Conservation (phyloP, 768 basidiomycete genomes). For the Suillus discolor region DNA sequence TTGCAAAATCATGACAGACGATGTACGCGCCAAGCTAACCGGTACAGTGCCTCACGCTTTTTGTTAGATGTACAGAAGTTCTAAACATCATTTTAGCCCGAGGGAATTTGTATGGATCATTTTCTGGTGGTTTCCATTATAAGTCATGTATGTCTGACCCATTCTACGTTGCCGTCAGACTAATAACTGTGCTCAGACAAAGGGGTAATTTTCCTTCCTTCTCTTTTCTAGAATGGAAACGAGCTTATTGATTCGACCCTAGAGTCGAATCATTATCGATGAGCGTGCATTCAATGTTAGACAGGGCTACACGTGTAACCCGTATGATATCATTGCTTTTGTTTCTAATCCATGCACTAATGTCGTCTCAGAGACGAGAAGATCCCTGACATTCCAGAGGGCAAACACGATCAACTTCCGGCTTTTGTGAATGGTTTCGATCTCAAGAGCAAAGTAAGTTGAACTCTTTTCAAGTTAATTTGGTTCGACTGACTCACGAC, state of each 20-base stretch:
- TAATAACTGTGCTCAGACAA: constrained; percentile 11
- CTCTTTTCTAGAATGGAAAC: constrained; percentile 59
- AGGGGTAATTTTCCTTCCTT: constrained; percentile 12
- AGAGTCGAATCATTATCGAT: not conserved
- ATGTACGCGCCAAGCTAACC: constrained; percentile 10
- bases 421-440: constrained; percentile 66
- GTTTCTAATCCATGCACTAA: not conserved
- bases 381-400: constrained; percentile 45
- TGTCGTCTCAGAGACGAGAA: constrained; percentile 7
- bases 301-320: not conserved
- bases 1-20: constrained; percentile 14
- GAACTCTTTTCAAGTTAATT: too few species aligned
- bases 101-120: constrained; percentile 14
- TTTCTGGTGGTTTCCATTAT: constrained; percentile 19
- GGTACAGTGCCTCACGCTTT: constrained; percentile 9
- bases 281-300: not conserved
- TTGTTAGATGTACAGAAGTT: not conserved
- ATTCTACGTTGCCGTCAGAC: not conserved
- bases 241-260: constrained; percentile 49
- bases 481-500: not conserved
- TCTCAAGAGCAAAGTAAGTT: constrained; percentile 48
- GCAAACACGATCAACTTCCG: constrained; percentile 56
- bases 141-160: constrained; percentile 15
- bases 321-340: not conserved
- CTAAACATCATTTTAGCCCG: constrained; percentile 11